Conservation (phyloP, 768 basidiomycete species). For the Porpolomopsis calyptriformis region DNA sequence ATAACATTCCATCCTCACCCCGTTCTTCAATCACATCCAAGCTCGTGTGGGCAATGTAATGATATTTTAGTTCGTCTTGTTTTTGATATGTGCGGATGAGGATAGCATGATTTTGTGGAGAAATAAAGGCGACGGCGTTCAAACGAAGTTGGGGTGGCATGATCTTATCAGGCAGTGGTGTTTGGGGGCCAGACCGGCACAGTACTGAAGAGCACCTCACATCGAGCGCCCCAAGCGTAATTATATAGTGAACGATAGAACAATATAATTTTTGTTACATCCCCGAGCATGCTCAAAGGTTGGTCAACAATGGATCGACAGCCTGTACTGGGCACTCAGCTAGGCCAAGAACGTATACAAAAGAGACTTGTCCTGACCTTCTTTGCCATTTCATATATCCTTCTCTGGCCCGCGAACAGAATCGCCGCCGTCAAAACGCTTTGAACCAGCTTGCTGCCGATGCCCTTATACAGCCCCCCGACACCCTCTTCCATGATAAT, state of each 20-base stretch:
- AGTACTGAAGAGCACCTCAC: too few species aligned
- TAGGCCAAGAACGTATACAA: background rate
- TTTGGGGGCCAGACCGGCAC: too few species aligned
- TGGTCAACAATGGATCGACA: background rate
- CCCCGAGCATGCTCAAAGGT: too few species aligned
- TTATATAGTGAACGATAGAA: too few species aligned
- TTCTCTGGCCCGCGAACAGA: conserved; percentile 80
- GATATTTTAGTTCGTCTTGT: conserved; percentile 64
- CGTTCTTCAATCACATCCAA: conserved; percentile 88
- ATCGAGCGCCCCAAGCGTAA: too few species aligned
- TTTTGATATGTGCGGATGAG: conserved; percentile 64
- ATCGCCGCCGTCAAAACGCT: conserved; percentile 91
- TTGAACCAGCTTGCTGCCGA: conserved; percentile 81
- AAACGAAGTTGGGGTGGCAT: conserved; percentile 65
- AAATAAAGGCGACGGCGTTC: conserved; percentile 79
- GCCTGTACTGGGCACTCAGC: background rate
- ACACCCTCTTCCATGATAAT: conserved; percentile 74
- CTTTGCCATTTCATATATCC: conserved; percentile 68
- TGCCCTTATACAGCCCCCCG: conserved; percentile 79
- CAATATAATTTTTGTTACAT: too few species aligned
- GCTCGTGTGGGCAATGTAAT: conserved; percentile 85
- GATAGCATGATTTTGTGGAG: conserved; percentile 73
- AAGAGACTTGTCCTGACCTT: conserved; percentile 20
- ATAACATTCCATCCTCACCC: conserved; percentile 37
- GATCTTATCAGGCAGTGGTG: background rate